phyloP scores from a whole-genome alignment of 2,329 filamentous ascomycete genomes.

The Mycosphaerella arachidis region DNA sequence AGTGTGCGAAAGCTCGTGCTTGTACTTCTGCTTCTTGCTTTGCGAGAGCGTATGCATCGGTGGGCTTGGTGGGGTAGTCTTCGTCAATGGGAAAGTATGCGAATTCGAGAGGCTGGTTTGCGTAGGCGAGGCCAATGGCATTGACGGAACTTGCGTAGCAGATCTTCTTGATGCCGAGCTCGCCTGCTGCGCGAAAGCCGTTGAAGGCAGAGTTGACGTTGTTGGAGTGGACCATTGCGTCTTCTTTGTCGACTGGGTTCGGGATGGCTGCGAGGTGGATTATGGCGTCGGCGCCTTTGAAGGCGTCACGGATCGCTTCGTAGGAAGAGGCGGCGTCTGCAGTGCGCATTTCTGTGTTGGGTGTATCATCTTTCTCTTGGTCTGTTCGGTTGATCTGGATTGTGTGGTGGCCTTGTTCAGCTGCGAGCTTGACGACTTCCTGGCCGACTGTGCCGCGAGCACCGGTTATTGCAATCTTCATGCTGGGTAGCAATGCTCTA shows the following conservation, averaged over 20 bases:
- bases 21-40: constrained; percentile 37
- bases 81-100: constrained; percentile 40
- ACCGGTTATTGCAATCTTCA: constrained; percentile 42
- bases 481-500: not conserved
- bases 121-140: constrained; percentile 38
- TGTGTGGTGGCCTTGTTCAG: constrained; percentile 32
- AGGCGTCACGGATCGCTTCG: constrained; percentile 30
- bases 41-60: constrained; percentile 36
- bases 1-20: constrained; percentile 33
- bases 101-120: constrained; percentile 34
- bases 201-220: constrained; percentile 39
- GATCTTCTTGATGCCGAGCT: constrained; percentile 34
- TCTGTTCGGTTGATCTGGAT: constrained; percentile 35
- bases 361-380: constrained; percentile 14
- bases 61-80: constrained; percentile 32
- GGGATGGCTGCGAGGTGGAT: constrained; percentile 39
- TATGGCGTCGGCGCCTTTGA: constrained; percentile 36
- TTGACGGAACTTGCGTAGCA: constrained; percentile 39
- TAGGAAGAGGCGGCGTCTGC: constrained; percentile 35
- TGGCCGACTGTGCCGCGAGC: constrained; percentile 34
- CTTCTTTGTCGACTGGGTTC: constrained; percentile 33
- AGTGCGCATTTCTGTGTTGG: constrained; percentile 34
- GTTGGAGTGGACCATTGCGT: constrained; percentile 35
- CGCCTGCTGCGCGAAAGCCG: constrained; percentile 36
- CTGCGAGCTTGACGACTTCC: constrained; percentile 31